Conservation (phyloP, 1,284 basidiomycete species). For the Inonotus obliquus region DNA sequence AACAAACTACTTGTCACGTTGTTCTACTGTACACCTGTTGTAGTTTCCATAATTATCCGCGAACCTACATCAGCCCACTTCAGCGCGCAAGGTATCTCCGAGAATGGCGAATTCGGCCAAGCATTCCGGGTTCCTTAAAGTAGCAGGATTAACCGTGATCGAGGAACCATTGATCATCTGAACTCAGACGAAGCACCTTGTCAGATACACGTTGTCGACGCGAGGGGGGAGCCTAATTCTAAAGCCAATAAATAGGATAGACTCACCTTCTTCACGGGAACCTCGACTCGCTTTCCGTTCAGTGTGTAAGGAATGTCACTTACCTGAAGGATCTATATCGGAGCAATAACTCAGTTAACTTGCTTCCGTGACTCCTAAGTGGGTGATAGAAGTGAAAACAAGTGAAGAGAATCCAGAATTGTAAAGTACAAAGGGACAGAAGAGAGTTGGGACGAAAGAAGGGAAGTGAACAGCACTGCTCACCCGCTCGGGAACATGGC, state of each 20-base stretch:
- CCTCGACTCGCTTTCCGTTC: slow-evolving; percentile 84
- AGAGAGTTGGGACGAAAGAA: slow-evolving; percentile 4
- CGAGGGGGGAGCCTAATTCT: background rate
- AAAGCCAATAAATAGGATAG: background rate
- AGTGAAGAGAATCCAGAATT: slow-evolving; percentile 10
- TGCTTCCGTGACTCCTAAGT: background rate
- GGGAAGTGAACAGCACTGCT: slow-evolving; percentile 23
- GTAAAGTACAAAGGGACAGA: slow-evolving; percentile 3
- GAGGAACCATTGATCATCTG: slow-evolving; percentile 81
- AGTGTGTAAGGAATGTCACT: slow-evolving; percentile 79
- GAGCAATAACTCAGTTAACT: slow-evolving; percentile 21
- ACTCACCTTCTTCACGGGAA: slow-evolving; percentile 73
- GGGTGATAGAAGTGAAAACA: slow-evolving; percentile 3
- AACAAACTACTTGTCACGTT: slow-evolving; percentile 10
- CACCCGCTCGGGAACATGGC: slow-evolving; percentile 71
- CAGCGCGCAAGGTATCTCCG: slow-evolving; percentile 46
- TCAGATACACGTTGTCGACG: slow-evolving; percentile 11
- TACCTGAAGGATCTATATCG: slow-evolving; percentile 59
- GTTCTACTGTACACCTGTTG: background rate
- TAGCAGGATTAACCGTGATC: slow-evolving; percentile 69
- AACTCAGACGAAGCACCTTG: slow-evolving; percentile 25
- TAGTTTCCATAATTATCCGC: background rate
- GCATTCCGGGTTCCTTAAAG: slow-evolving; percentile 73
- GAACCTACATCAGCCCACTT: slow-evolving; percentile 29
- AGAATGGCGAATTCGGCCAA: slow-evolving; percentile 59